Base-by-base conservation (phyloP, 495 filamentous ascomycete species). In the Neurospora sp. region DNA sequence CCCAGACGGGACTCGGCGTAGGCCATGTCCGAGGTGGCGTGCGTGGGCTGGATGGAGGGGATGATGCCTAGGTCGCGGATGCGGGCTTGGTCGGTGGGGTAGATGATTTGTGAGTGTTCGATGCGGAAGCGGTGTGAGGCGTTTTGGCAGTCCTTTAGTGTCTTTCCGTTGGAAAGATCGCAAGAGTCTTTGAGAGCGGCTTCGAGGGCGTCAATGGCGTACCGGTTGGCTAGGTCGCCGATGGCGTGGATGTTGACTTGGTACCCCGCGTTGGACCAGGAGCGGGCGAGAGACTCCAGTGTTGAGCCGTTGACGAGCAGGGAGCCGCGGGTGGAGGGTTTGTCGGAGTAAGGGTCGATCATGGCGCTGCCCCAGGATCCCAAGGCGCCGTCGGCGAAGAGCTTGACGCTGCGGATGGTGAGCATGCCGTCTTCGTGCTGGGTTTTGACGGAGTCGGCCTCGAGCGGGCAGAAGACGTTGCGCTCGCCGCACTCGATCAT, bases 191-290 rank as follows among this genome's bases (percentile, higher is more conserved):
- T 73, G 1, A 89, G 80, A 20, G 84, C 84, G 7, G 80, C 70
- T 18, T 82, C 79, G 14, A 90, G 83, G 7, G 89, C 87, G 71
- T 87, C 83, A 44, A 90, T 79, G 40, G 87, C 88, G 20, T 85
- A 80, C 7, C 87, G 85, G 77, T 88, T 89, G 41, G 89, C 89
- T 5, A 85, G 80, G 77, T 91, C 89, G 39, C 89, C 89, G 69
- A 91, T 91, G 39, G 89, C 87, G 79, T 90, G 88, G 72, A 89
- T 89, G 74, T 88, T 88, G 68, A 89, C 85, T 72, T 89, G 87
- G 72, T 82, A 89, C 4, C 83, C 85, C 2, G 81, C 82, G 3
- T 68, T 78, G 9, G 86, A 81, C 88, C 87, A 88, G 16, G 81
- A 81, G 2, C 78, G 76, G 20, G 86, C 80, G n/a, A 87, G 79